A percentile compares a stretch with the other conserved stretches of the same genome.
Evolutionary conservation across 768 basidiomycete species (phyloP).

Genomic region (Podaxis sp.): DNA sequence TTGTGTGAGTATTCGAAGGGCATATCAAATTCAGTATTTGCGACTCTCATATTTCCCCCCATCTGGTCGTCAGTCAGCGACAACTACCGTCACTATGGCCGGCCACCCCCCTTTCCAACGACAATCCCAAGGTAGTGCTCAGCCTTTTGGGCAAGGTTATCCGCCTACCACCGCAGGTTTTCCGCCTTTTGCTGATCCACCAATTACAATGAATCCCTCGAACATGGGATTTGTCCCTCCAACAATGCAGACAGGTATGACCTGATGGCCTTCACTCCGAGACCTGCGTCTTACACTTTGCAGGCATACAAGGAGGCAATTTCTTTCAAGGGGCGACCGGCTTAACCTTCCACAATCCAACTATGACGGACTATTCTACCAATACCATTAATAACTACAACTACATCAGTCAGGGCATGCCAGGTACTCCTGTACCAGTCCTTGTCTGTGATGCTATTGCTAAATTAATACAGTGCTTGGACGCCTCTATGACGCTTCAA

Average conservation of each 20-base stretch:
- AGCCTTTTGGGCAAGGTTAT: neutral
- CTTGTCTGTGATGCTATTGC: neutral
- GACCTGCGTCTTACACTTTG: neutral
- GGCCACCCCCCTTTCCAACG: neutral
- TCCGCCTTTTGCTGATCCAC: neutral
- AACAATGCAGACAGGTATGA: neutral
- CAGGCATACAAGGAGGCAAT: neutral
- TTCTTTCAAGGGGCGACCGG: conserved; percentile 9
- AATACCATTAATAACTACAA: neutral
- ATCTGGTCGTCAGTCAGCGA: neutral
- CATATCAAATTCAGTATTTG: neutral
- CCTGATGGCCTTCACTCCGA: neutral
- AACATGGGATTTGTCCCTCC: neutral
- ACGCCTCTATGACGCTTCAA: neutral
- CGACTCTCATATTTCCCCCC: neutral
- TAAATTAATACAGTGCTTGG: neutral
- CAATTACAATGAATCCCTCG: neutral
- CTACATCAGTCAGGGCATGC: neutral
- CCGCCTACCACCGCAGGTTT: neutral
- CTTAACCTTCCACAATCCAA: neutral
- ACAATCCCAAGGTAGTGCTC: neutral
- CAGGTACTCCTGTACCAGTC: neutral
- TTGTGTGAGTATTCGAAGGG: neutral
- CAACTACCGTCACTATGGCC: neutral
- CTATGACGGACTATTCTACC: neutral